These are phyloP conservation scores for Tardiomyces blankii DNA, from an alignment of 1,139 yeast genomes.

Conservation along the genomic window DNA sequence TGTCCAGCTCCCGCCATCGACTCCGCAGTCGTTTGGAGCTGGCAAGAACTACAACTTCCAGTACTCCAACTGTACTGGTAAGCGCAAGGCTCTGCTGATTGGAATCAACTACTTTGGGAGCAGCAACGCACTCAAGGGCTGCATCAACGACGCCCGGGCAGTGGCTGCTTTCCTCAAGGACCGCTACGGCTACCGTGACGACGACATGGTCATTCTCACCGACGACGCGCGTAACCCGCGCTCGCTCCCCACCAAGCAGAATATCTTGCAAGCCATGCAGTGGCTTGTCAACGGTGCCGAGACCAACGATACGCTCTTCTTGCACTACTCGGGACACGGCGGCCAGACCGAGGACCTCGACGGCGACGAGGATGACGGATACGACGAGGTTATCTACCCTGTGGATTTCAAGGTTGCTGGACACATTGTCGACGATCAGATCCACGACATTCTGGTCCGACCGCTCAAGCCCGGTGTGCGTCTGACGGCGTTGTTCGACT, in stretches of 20 bases:
- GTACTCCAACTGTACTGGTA: constrained; percentile 69
- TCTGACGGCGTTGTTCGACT: constrained; percentile 80
- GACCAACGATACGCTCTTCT: constrained; percentile 56
- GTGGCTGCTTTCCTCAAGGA: constrained; percentile 29
- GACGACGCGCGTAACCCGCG: constrained; percentile 59
- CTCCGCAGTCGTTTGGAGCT: constrained; percentile 29
- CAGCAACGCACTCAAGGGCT: constrained; percentile 63
- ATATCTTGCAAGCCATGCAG: constrained; percentile 77
- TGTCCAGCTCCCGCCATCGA: constrained; percentile 22
- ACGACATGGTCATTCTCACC: constrained; percentile 77
- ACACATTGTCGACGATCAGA: constrained; percentile 69
- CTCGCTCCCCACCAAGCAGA: constrained; percentile 62
- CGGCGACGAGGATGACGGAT: constrained; percentile 89
- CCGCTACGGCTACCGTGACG: constrained; percentile 55
- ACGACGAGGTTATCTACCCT: constrained; percentile 85
- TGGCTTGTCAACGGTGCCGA: constrained; percentile 80
- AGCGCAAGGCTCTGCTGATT: constrained; percentile 67
- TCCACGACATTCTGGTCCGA: constrained; percentile 74
- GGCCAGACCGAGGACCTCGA: constrained; percentile 69
- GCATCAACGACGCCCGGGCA: constrained; percentile 52
- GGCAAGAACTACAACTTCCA: constrained; percentile 35
- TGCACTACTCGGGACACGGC: constrained; percentile 94
- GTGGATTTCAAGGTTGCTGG: constrained; percentile 71
- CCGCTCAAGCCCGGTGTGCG: constrained; percentile 76
- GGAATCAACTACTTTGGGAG: constrained; percentile 84